Evolutionary conservation across 2,329 filamentous ascomycete genomes (phyloP), one percentile per base, ranked within the genome.

Genomic region (Phaeosphaeria sp.): DNA sequence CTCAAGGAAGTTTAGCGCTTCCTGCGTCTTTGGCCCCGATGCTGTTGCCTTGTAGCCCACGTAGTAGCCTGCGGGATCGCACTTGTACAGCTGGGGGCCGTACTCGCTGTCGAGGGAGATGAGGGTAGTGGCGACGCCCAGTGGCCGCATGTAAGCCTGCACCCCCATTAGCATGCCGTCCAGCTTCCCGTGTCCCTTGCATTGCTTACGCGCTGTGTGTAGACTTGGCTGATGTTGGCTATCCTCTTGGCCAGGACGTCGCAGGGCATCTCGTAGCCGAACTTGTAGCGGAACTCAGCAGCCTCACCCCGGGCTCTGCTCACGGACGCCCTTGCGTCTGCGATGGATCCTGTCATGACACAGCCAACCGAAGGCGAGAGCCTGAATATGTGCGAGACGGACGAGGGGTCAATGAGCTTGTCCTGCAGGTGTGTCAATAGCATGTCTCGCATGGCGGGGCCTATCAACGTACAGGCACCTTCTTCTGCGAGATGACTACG

Each of bases 221-320:
- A 99, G 66, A 99, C 95, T 81, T 99, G 95, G 81, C 92, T 97
- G 83, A 99, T 97, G 82, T 99, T 99, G 77, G 95, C 95, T 80
- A 99, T 84, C 77, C 95, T 88, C 87, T 99, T 99, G 65, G 95
- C 92, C 74, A 99, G 82, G 51, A 93, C 95, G 80, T 99, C 95
- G 79, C 93, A 96, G 59, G 95, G 95, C 95, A 99, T 99, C 85
- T 99, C 95, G 81, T 99, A 99, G 74, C 95, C 95, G 78, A 88
- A 97, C 83, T 97, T 97, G 88, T 99, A 99, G 80, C 89, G 89
- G 83, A 99, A 99, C 78, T 99, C 94, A 56, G 94, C 94, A 67
- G 95, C 95, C 82, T 99, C 95, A 71, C 92, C 91, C 82, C 95
- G 91, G 64, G 95, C 95, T 74, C 95, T 89, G 80, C 92, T 92